Conservation (phyloP, 768 basidiomycete species). For the Cystoderma amianthinum region DNA sequence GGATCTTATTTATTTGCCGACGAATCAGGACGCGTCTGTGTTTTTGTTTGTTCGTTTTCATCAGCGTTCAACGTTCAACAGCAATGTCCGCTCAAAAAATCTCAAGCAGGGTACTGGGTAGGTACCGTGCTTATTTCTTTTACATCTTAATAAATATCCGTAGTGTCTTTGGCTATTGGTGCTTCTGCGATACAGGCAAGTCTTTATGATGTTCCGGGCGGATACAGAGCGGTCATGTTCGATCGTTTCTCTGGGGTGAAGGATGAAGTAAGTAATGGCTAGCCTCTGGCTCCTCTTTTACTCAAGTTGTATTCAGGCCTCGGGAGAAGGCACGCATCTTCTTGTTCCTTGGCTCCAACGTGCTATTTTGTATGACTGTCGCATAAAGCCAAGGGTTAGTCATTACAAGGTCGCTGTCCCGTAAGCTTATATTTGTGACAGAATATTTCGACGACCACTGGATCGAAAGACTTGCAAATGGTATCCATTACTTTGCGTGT, state of each 20-base stretch:
- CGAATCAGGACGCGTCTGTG: constrained; percentile 8
- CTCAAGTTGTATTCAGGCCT: constrained; percentile 44
- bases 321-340: constrained; percentile 92
- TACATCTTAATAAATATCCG: background rate
- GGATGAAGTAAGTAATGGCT: constrained; percentile 46
- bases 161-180: constrained; percentile 44
- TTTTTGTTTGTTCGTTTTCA: constrained; percentile 8
- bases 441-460: constrained; percentile 99
- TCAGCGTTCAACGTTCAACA: constrained; percentile 1
- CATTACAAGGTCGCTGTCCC: background rate
- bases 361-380: constrained; percentile 95
- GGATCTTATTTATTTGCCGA: background rate
- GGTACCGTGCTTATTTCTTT: constrained; percentile 5
- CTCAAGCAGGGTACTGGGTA: constrained; percentile 43
- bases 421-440: constrained; percentile 19
- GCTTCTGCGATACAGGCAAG: constrained; percentile 41
- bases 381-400: constrained; percentile 90
- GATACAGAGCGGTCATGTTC: constrained; percentile 95
- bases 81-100: constrained; percentile 47
- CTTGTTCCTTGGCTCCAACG: constrained; percentile 93
- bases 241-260: constrained; percentile 93
- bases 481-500: constrained; percentile 95
- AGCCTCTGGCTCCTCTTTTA: background rate
- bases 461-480: constrained; percentile 98
- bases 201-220: constrained; percentile 77